Conservation (phyloP, 2,329 filamentous ascomycete genomes). For the Periconia sp. region DNA sequence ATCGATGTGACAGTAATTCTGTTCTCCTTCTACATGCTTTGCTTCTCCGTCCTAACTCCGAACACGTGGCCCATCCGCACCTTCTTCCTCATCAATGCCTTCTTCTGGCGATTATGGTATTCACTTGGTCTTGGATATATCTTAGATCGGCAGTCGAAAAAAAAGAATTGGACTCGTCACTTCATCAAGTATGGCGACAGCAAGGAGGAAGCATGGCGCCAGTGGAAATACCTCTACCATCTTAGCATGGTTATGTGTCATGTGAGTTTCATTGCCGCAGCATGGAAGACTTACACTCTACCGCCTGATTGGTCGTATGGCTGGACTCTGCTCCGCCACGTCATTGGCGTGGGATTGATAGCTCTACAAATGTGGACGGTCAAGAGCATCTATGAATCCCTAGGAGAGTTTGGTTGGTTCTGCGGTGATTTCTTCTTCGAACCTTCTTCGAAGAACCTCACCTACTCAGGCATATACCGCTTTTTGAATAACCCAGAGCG, state of each 20-base stretch:
- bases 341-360: slow-evolving; percentile 80
- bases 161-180: slow-evolving; percentile 95
- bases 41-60: slow-evolving; percentile 77
- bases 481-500: slow-evolving; percentile 98
- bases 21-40: slow-evolving; percentile 75
- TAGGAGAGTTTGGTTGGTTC: slow-evolving; percentile 99
- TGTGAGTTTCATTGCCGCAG: slow-evolving; percentile 84
- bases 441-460: slow-evolving; percentile 77
- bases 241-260: slow-evolving; percentile 91
- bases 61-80: slow-evolving; percentile 76
- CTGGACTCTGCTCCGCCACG: slow-evolving; percentile 84
- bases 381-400: slow-evolving; percentile 89
- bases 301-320: slow-evolving; percentile 87
- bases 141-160: slow-evolving; percentile 82
- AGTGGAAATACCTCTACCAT: slow-evolving; percentile 97
- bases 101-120: slow-evolving; percentile 89
- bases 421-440: slow-evolving; percentile 99
- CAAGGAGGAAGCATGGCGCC: slow-evolving; percentile 89
- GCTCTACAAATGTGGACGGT: slow-evolving; percentile 92
- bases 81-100: slow-evolving; percentile 80
- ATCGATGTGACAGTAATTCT: slow-evolving; percentile 83
- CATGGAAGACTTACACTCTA: slow-evolving; percentile 95
- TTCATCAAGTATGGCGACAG: slow-evolving; percentile 97
- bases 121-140: slow-evolving; percentile 85
- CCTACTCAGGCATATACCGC: slow-evolving; percentile 96